A percentile compares a stretch with the other conserved stretches of the same genome.
These are phyloP conservation scores for Acanthochlamys bracteata DNA, from an alignment of 106 monocot genomes.

Conservation along the genomic window DNA sequence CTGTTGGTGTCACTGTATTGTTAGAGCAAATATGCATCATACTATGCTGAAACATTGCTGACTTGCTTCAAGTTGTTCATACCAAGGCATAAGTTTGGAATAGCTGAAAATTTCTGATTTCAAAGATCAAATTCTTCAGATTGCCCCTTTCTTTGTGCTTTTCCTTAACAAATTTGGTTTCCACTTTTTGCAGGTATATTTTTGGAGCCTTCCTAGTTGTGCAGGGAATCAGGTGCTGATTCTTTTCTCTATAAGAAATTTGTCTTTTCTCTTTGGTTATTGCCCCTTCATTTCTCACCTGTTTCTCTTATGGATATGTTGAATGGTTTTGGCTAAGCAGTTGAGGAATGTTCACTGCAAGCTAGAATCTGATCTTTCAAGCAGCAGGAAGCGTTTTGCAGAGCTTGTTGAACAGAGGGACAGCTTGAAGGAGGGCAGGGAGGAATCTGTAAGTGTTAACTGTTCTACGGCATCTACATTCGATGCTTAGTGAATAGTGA, in stretches of 20 bases:
- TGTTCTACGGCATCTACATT: not conserved
- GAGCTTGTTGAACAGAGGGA: conserved; percentile 76
- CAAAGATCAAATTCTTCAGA: too few relatives aligned
- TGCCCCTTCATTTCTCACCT: not conserved
- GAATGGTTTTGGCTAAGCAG: conserved; percentile 23
- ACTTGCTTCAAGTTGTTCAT: too few relatives aligned
- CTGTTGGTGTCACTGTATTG: too few relatives aligned
- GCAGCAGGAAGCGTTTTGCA: conserved; percentile 34
- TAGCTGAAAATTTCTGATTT: too few relatives aligned
- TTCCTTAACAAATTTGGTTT: too few relatives aligned
- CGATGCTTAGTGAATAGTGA: too few relatives aligned
- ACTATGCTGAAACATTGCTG: too few relatives aligned
- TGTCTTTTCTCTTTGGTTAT: conserved; percentile 4
- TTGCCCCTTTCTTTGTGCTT: too few relatives aligned
- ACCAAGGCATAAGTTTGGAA: too few relatives aligned
- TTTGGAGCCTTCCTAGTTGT: conserved; percentile 85
- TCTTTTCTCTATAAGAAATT: not conserved
- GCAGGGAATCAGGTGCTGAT: conserved; percentile 63
- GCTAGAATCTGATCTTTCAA: conserved; percentile 68
- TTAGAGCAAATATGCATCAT: too few relatives aligned
- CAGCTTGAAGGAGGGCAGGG: conserved; percentile 81
- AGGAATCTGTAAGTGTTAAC: conserved; percentile 72
- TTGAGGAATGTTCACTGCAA: conserved; percentile 60
- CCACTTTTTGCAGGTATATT: conserved; percentile 42
- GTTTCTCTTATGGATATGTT: not conserved